phyloP scores from a whole-genome alignment of 2,329 filamentous ascomycete genomes.

The Trichoderma polysporum region DNA sequence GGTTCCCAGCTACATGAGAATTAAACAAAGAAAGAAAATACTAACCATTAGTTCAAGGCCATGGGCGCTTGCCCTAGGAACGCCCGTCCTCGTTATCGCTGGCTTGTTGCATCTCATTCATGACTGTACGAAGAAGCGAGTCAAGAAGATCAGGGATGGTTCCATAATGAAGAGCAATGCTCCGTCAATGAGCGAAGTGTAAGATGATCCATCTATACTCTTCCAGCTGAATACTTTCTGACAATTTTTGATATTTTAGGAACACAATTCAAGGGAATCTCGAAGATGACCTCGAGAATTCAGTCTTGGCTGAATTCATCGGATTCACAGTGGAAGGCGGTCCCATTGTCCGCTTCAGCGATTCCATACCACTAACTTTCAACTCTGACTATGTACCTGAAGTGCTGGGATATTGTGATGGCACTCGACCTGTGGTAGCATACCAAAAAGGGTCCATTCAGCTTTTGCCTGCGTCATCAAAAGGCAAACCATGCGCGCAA shows the following conservation, averaged over 20 bases:
- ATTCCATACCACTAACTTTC: constrained; percentile 34
- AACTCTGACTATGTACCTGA: constrained; percentile 37
- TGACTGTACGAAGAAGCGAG: constrained; percentile 37
- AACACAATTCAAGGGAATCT: constrained; percentile 38
- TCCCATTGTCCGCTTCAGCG: constrained; percentile 46
- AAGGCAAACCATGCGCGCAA: not conserved
- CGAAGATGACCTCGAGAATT: constrained; percentile 34
- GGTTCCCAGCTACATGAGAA: not conserved
- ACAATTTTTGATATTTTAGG: constrained; percentile 6
- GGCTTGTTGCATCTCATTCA: constrained; percentile 52
- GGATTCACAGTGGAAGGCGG: constrained; percentile 48
- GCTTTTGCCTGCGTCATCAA: not conserved
- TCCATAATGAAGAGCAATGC: constrained; percentile 28
- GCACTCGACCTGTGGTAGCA: constrained; percentile 40
- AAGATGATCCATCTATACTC: constrained; percentile 28
- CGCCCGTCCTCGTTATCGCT: constrained; percentile 59
- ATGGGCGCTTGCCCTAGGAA: constrained; percentile 60
- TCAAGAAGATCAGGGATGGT: constrained; percentile 35
- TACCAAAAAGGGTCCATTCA: constrained; percentile 39
- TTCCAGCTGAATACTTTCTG: not conserved
- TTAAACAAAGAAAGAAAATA: not conserved
- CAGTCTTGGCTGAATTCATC: constrained; percentile 39
- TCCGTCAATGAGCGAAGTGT: constrained; percentile 47
- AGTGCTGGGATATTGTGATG: constrained; percentile 38
- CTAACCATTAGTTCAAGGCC: constrained; percentile 36